Base-by-base conservation (phyloP, 768 basidiomycete genomes). In the Leccinum subgranulosum region DNA sequence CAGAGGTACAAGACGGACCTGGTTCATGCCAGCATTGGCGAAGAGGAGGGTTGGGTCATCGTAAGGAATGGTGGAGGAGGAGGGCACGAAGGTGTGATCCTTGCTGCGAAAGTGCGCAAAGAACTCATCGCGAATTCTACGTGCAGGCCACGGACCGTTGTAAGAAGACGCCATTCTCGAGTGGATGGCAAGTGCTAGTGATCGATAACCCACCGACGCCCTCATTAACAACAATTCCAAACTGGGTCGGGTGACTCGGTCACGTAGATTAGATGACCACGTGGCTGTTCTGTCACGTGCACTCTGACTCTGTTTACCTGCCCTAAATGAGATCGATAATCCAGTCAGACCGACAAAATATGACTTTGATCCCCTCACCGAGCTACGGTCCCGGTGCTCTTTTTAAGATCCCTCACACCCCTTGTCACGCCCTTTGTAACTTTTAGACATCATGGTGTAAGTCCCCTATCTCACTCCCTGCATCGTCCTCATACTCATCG, bases 21-120 rank as follows among this genome's bases (percentile, higher is more conserved):
- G 92, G 70, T 94, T 94, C 92, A 94, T 96, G 58, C 97, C 97
- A 62, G 96, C 96, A 79, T 99, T 99, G 57, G 94, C 94, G 66
- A 99, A 99, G 55, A 98, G 85, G 36, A 99, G 81, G 15, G 97
- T 98, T 3, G 96, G 96, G 76, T 98, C 97, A 58, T 98, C 97
- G 72, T 92, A 98, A 2, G 97, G 97, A 62, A 99, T 90, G 39
- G 94, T 96, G 2, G 91, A 81, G 3, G 93, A 95, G 29, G 92
- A 94, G 7, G 89, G 88, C 53, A 94, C 90, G 70, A 92, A 96
- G 23, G 88, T 87, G 73, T 99, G 97, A 61, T 83, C 80, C 64
- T 84, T 85, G 47, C 79, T 77, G 56, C 79, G 79, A 76, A 98
- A 99, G 76, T 84, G 98, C 61, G 89, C 79, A 74, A 98, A 93